Percentiles rank a stretch among this genome's conserved stretches.
Evolutionary conservation across 2,329 filamentous ascomycete species (phyloP).

Genomic region (Exophiala lecanii-corni): DNA sequence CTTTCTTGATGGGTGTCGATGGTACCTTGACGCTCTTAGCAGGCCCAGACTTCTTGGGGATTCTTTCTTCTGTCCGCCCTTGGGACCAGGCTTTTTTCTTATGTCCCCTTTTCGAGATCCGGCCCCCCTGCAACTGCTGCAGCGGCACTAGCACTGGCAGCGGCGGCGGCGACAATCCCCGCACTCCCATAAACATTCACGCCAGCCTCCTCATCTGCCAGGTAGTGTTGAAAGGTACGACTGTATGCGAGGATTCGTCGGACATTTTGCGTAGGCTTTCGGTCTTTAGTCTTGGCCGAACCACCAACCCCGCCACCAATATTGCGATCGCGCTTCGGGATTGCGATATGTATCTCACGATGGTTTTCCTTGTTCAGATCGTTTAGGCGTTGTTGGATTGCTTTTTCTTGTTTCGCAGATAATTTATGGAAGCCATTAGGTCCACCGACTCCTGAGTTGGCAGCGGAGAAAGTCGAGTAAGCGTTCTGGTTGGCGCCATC

Average conservation of each 20-base stretch:
- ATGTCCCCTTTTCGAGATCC: slow-evolving; percentile 17
- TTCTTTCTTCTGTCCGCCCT: slow-evolving; percentile 13
- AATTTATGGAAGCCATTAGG: slow-evolving; percentile 50
- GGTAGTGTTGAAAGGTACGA: slow-evolving; percentile 47
- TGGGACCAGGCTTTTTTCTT: slow-evolving; percentile 28
- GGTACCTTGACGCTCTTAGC: neutral
- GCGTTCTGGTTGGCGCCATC: slow-evolving; percentile 60
- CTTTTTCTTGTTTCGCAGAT: slow-evolving; percentile 75
- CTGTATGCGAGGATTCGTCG: slow-evolving; percentile 45
- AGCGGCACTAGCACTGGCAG: slow-evolving; percentile 14
- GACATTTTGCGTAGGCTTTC: slow-evolving; percentile 44
- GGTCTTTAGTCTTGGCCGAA: slow-evolving; percentile 38
- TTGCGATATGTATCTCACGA: slow-evolving; percentile 53
- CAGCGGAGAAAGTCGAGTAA: slow-evolving; percentile 29
- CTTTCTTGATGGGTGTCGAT: slow-evolving; percentile 9
- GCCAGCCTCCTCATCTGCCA: slow-evolving; percentile 48
- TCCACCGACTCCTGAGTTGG: slow-evolving; percentile 22
- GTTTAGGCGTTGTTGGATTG: slow-evolving; percentile 74
- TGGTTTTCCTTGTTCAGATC: slow-evolving; percentile 77
- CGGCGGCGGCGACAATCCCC: slow-evolving; percentile 9
- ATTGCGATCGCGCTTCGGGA: slow-evolving; percentile 58
- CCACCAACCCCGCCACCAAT: slow-evolving; percentile 25
- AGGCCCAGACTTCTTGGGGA: neutral
- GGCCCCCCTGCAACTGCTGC: slow-evolving; percentile 12
- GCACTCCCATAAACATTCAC: slow-evolving; percentile 26